phyloP scores from a whole-genome alignment of 805 yeast species.

The Cyberlindnera mycetangii region DNA sequence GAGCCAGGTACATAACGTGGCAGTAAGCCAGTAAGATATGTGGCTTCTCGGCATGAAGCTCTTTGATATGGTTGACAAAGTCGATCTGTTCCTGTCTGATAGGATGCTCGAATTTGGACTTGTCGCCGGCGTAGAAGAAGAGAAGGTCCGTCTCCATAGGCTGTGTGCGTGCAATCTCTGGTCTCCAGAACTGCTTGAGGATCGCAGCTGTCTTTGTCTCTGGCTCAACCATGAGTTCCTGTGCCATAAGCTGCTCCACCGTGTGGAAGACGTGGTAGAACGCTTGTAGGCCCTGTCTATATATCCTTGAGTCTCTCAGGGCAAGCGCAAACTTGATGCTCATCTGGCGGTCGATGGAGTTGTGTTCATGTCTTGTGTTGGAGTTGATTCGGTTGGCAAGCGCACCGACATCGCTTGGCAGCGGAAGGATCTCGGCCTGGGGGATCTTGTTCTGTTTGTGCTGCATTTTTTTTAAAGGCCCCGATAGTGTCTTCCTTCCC shows the following conservation, averaged over 20 bases:
- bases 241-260: constrained; percentile 51
- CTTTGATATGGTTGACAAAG: constrained; percentile 58
- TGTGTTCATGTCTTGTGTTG: constrained; percentile 64
- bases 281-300: constrained; percentile 76
- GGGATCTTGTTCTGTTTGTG: constrained; percentile 24
- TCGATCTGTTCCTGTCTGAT: constrained; percentile 58
- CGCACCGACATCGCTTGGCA: constrained; percentile 80
- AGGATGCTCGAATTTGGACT: constrained; percentile 54
- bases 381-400: constrained; percentile 76
- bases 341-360: constrained; percentile 65
- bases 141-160: constrained; percentile 58
- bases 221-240: constrained; percentile 40
- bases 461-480: too few relatives aligned
- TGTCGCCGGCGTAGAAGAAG: constrained; percentile 59
- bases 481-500: too few relatives aligned
- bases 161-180: constrained; percentile 61
- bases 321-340: constrained; percentile 72
- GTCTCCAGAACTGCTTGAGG: constrained; percentile 61
- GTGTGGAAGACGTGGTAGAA: constrained; percentile 67
- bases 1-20: constrained; percentile 81
- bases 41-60: constrained; percentile 58
- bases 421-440: constrained; percentile 61
- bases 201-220: constrained; percentile 35
- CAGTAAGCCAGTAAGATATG: constrained; percentile 72
- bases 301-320: constrained; percentile 68